phyloP scores from a whole-genome alignment of 495 filamentous ascomycete genomes.

The Aspergillus leporis region DNA sequence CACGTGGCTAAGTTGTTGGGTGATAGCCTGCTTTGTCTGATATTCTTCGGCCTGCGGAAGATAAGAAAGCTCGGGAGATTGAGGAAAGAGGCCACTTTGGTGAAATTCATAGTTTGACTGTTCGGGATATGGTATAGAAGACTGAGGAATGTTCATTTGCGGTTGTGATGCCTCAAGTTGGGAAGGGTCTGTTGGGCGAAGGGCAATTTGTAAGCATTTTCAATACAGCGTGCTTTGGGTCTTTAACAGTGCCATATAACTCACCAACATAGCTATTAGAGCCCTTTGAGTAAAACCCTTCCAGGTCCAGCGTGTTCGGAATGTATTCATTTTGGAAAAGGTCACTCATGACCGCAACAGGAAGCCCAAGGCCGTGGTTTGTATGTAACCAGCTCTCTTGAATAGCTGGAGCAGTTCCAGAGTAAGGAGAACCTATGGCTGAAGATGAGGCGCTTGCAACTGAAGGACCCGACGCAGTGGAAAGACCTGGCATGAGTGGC shows the following conservation, averaged over 20 bases:
- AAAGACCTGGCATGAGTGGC: slow-evolving; percentile 58
- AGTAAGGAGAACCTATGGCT: slow-evolving; percentile 77
- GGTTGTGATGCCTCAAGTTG: slow-evolving; percentile 52
- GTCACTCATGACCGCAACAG: slow-evolving; percentile 65
- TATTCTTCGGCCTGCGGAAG: slow-evolving; percentile 31
- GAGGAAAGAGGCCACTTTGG: slow-evolving; percentile 31
- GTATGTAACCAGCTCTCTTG: slow-evolving; percentile 62
- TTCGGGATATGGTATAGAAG: slow-evolving; percentile 38
- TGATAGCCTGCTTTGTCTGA: slow-evolving; percentile 26
- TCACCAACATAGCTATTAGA: slow-evolving; percentile 75
- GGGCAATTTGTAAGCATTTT: slow-evolving; percentile 11
- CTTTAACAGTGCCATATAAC: slow-evolving; percentile 45
- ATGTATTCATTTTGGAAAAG: slow-evolving; percentile 54
- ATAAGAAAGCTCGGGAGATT: slow-evolving; percentile 38
- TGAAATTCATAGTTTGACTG: slow-evolving; percentile 27
- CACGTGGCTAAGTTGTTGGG: slow-evolving; percentile 29
- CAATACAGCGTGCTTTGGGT: background rate
- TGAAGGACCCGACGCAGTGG: slow-evolving; percentile 74
- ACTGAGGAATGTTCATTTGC: slow-evolving; percentile 28
- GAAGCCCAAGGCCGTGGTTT: slow-evolving; percentile 62
- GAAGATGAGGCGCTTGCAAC: slow-evolving; percentile 73
- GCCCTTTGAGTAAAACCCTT: slow-evolving; percentile 52
- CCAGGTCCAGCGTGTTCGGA: slow-evolving; percentile 33
- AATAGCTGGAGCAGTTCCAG: slow-evolving; percentile 60
- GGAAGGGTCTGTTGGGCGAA: slow-evolving; percentile 54